These are phyloP conservation scores for Candida quercuum DNA, from an alignment of 805 yeast species.

Conservation along the genomic window DNA sequence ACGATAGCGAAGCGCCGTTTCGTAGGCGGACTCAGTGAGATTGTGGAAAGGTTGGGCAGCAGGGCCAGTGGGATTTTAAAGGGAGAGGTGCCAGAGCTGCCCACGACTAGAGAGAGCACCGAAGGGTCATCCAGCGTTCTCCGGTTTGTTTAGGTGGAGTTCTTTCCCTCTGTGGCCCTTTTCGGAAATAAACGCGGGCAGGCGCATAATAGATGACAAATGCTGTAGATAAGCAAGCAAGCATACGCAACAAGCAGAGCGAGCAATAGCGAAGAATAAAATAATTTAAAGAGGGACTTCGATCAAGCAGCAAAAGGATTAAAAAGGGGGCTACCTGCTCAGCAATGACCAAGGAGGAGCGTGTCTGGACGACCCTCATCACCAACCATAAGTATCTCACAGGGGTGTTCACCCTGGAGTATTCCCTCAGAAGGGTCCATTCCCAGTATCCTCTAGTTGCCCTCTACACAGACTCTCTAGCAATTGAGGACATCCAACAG, in stretches of 20 bases:
- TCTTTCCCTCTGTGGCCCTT: too few relatives aligned
- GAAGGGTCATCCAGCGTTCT: too few relatives aligned
- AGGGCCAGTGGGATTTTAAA: not conserved
- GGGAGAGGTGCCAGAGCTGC: not conserved
- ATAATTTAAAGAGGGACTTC: too few relatives aligned
- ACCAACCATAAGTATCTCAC: constrained; percentile 46
- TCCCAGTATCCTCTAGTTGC: constrained; percentile 49
- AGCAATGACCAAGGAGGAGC: constrained; percentile 1
- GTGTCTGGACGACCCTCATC: constrained; percentile 52
- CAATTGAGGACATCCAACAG: constrained; percentile 32
- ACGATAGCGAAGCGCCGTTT: constrained; percentile 13
- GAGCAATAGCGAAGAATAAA: too few relatives aligned
- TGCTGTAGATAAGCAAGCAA: too few relatives aligned
- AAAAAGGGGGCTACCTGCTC: too few relatives aligned
- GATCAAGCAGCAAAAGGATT: too few relatives aligned
- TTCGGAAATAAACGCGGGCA: too few relatives aligned
- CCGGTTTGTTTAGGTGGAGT: constrained; percentile 2
- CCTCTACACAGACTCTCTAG: constrained; percentile 44
- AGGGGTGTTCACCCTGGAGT: constrained; percentile 47
- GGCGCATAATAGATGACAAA: too few relatives aligned
- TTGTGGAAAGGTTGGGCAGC: constrained; percentile 3
- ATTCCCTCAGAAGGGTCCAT: constrained; percentile 36
- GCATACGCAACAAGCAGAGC: too few relatives aligned
- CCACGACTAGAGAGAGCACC: too few relatives aligned
- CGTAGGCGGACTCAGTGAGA: constrained; percentile 8